Evolutionary conservation across 768 basidiomycete genomes (phyloP).

Genomic region (Mycena maculata): DNA sequence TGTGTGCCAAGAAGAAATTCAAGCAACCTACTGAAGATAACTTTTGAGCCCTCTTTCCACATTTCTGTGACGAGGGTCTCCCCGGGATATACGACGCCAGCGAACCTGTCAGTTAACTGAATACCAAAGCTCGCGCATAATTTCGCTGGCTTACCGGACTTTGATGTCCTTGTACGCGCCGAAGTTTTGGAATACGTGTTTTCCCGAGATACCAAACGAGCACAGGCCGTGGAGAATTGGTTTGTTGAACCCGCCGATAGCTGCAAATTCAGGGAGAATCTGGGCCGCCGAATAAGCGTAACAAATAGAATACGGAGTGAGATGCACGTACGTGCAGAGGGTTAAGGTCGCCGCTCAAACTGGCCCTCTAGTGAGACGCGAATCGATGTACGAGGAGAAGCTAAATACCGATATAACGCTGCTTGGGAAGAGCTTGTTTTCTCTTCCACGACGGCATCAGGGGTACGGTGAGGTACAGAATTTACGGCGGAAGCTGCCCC

Average conservation of each 20-base stretch:
- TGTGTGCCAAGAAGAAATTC: background rate
- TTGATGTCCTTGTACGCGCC: conserved; percentile 94
- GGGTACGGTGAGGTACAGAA: conserved; percentile 80
- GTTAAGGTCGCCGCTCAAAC: conserved; percentile 91
- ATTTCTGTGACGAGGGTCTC: conserved; percentile 96
- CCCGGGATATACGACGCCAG: conserved; percentile 93
- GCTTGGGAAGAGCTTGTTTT: conserved; percentile 86
- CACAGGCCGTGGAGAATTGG: conserved; percentile 93
- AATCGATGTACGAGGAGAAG: conserved; percentile 1
- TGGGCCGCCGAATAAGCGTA: conserved; percentile 40
- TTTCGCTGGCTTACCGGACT: conserved; percentile 74
- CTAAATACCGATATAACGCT: conserved; percentile 85
- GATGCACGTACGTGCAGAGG: conserved; percentile 79
- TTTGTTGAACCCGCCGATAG: conserved; percentile 93
- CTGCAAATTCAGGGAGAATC: conserved; percentile 94
- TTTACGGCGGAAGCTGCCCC: conserved; percentile 90
- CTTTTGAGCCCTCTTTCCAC: conserved; percentile 96
- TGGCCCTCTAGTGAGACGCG: conserved; percentile 41
- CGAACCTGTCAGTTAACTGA: conserved; percentile 65
- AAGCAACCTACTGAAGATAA: conserved; percentile 86
- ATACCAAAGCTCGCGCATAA: background rate
- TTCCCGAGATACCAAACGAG: conserved; percentile 91
- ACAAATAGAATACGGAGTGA: background rate
- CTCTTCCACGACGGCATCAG: conserved; percentile 91
- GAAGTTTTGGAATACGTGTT: conserved; percentile 90